Percentiles rank a stretch among this genome's conserved stretches.
These are phyloP conservation scores for Chaetomiaceae sp. DNA, from an alignment of 2,329 filamentous ascomycete species.

Conservation along the genomic window DNA sequence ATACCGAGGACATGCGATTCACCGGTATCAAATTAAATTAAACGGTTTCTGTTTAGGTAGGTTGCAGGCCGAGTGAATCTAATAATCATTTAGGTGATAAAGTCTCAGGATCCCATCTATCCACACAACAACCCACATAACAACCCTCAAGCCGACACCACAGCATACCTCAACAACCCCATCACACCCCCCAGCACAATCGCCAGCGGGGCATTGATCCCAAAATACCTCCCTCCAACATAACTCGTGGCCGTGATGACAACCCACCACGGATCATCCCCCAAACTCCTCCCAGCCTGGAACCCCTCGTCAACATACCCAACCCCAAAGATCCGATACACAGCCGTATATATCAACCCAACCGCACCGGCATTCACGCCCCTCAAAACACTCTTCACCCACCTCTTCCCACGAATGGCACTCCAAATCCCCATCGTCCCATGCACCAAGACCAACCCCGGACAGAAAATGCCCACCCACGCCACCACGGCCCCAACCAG, in stretches of 20 bases:
- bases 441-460: slow-evolving; percentile 45
- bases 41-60: too few species aligned
- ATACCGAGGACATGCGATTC: too few species aligned
- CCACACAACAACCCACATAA: too few species aligned
- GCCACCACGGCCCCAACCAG: slow-evolving; percentile 47
- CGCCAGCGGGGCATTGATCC: slow-evolving; percentile 37
- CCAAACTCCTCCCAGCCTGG: slow-evolving; percentile 47
- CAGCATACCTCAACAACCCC: slow-evolving; percentile 44
- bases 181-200: slow-evolving; percentile 44
- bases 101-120: too few species aligned
- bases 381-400: slow-evolving; percentile 46
- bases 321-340: slow-evolving; percentile 57
- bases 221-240: slow-evolving; percentile 45
- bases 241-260: slow-evolving; percentile 49
- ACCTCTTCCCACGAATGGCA: slow-evolving; percentile 40
- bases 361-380: slow-evolving; percentile 58
- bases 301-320: slow-evolving; percentile 50
- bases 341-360: slow-evolving; percentile 58
- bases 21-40: too few species aligned
- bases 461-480: slow-evolving; percentile 49
- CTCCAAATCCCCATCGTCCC: slow-evolving; percentile 54
- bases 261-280: slow-evolving; percentile 59
- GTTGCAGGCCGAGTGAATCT: too few species aligned
- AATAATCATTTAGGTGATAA: too few species aligned
- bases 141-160: slow-evolving; percentile 27